phyloP scores from a whole-genome alignment of 495 filamentous ascomycete species.

The Penicillium soppii region DNA sequence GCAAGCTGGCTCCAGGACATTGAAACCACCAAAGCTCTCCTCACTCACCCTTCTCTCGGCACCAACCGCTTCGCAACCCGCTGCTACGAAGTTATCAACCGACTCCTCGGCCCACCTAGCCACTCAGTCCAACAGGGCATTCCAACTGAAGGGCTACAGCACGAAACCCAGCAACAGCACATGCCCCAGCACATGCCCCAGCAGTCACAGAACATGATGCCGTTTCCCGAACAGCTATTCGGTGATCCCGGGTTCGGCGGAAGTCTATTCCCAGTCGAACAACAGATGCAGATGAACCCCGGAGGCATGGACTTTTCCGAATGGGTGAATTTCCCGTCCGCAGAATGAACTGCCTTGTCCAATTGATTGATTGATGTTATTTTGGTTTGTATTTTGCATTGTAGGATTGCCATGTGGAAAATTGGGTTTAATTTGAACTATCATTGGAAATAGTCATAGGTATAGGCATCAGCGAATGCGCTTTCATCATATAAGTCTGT shows the following conservation, averaged over 20 bases:
- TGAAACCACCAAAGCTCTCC: constrained; percentile 44
- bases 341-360: too few species aligned
- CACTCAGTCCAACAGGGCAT: constrained; percentile 3
- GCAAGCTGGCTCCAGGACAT: constrained; percentile 47
- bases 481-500: background rate
- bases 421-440: background rate
- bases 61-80: constrained; percentile 45
- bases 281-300: constrained; percentile 31
- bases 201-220: constrained; percentile 31
- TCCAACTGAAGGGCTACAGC: constrained; percentile 2
- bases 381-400: constrained; percentile 5
- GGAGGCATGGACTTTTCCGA: constrained; percentile 46
- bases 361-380: background rate
- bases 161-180: constrained; percentile 11
- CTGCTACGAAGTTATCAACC: constrained; percentile 44
- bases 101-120: constrained; percentile 38
- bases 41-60: constrained; percentile 41
- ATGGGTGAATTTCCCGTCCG: constrained; percentile 41
- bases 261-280: constrained; percentile 40
- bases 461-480: constrained; percentile 1
- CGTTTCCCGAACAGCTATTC: constrained; percentile 44
- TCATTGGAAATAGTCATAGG: background rate
- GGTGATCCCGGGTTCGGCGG: constrained; percentile 35
- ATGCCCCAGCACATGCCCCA: constrained; percentile 8
- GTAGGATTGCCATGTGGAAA: background rate